Conservation (phyloP, 129 eudicot species). For the Apium graveolens region DNA sequence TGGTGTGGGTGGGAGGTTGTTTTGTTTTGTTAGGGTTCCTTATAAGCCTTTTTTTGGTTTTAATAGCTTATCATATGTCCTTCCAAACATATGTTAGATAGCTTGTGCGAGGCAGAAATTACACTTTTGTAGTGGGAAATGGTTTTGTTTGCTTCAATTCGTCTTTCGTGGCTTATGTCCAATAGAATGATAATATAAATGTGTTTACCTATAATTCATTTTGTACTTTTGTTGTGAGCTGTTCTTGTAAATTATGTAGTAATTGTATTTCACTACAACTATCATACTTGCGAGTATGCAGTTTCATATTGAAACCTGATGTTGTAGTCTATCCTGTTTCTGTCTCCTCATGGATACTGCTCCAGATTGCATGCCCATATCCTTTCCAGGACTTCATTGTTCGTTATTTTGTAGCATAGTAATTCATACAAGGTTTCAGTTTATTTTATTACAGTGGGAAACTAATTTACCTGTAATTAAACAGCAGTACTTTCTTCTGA, state of each 20-base stretch:
- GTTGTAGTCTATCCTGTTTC: neutral
- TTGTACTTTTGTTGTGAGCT: neutral
- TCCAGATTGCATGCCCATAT: neutral
- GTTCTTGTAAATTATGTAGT: neutral
- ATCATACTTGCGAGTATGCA: neutral
- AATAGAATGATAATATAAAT: neutral
- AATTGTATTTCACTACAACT: neutral
- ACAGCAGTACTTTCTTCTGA: neutral
- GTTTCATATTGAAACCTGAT: neutral
- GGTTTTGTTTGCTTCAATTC: neutral
- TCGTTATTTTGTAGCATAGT: neutral
- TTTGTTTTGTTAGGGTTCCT: neutral
- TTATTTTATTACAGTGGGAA: constrained; percentile 1
- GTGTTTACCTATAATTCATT: neutral
- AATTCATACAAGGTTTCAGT: neutral
- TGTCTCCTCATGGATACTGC: neutral
- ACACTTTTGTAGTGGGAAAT: neutral
- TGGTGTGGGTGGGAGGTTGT: neutral
- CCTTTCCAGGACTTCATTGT: neutral
- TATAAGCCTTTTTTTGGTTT: neutral
- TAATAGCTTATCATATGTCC: neutral
- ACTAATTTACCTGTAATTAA: neutral
- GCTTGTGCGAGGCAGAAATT: neutral
- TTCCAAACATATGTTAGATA: neutral
- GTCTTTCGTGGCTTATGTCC: neutral